Evolutionary conservation across 352 stramenopile species (phyloP).

Genomic region (Pythium chondricola): DNA sequence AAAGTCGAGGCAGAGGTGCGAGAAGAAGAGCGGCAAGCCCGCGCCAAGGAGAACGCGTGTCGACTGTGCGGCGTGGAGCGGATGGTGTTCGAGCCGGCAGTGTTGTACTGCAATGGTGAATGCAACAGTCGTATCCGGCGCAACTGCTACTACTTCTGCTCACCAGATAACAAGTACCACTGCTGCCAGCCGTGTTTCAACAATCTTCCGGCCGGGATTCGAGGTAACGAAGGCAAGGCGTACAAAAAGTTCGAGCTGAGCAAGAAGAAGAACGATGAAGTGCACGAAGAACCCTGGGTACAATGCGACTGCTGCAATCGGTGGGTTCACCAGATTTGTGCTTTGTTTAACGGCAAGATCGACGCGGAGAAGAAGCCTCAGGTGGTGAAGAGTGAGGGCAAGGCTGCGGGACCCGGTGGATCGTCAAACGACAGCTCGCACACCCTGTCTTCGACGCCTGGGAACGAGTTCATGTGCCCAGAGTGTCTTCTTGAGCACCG

Average conservation of each 20-base stretch:
- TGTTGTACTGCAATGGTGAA: conserved; percentile 86
- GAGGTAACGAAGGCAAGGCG: conserved; percentile 62
- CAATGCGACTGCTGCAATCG: conserved; percentile 97
- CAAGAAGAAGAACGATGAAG: conserved; percentile 84
- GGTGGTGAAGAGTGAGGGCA: conserved; percentile 48
- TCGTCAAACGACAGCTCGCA: conserved; percentile 17
- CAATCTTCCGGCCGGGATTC: conserved; percentile 60
- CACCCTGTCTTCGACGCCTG: conserved; percentile 66
- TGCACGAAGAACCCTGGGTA: conserved; percentile 96
- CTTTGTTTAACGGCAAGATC: conserved; percentile 98
- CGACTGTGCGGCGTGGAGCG: conserved; percentile 75
- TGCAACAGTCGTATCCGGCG: conserved; percentile 85
- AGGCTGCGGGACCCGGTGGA: conserved; percentile 4
- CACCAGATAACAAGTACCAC: conserved; percentile 83
- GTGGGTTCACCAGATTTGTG: conserved; percentile 99
- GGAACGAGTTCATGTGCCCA: conserved; percentile 90
- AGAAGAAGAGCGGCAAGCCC: conserved; percentile 54
- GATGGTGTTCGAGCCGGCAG: conserved; percentile 81
- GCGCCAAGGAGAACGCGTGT: conserved; percentile 69
- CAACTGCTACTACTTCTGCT: conserved; percentile 85
- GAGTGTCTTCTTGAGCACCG: conserved; percentile 90
- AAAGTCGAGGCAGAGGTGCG: conserved; percentile 64
- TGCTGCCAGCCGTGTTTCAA: conserved; percentile 71
- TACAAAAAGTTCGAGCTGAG: conserved; percentile 69
- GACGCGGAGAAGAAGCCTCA: conserved; percentile 89